Percentiles rank a stretch among this genome's conserved stretches.
Evolutionary conservation across 352 stramenopile species (phyloP).

Genomic region (Pythium folliculosum): DNA sequence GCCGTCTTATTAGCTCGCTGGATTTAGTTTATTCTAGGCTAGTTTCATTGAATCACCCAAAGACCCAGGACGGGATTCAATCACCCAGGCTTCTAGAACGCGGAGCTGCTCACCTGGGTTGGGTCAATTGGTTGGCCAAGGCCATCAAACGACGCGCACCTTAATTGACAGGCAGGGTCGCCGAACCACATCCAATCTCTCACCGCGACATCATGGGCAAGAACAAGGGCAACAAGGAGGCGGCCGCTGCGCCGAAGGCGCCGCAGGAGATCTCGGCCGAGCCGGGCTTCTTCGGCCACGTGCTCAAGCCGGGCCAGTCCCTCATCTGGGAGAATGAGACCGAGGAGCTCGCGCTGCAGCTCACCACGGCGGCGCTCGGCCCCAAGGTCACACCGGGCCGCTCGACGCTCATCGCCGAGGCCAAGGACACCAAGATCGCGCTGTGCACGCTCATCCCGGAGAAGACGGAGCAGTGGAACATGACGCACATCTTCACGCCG

Average conservation of each 20-base stretch:
- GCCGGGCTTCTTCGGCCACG: conserved; percentile 81
- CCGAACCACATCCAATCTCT: conserved; percentile 5
- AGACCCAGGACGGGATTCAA: background rate
- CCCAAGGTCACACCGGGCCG: conserved; percentile 50
- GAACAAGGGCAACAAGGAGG: conserved; percentile 26
- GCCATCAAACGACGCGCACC: conserved; percentile 26
- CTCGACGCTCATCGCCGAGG: conserved; percentile 73
- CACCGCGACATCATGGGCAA: conserved; percentile 24
- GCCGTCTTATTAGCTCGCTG: too few species aligned
- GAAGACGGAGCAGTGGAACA: conserved; percentile 69
- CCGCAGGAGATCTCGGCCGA: conserved; percentile 46
- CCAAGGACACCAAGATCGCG: conserved; percentile 72
- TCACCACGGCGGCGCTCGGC: conserved; percentile 76
- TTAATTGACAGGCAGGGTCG: background rate
- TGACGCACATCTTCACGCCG: conserved; percentile 78
- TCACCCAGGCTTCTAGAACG: conserved; percentile 20
- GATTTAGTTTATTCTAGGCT: background rate
- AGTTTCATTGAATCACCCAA: conserved; percentile 12
- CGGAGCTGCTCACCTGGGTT: conserved; percentile 1
- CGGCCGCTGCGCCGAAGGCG: conserved; percentile 6
- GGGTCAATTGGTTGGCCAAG: conserved; percentile 27
- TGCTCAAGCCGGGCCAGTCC: conserved; percentile 61
- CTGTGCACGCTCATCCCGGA: conserved; percentile 71
- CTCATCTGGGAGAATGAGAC: conserved; percentile 73
- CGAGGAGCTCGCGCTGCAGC: conserved; percentile 75